Conservation (phyloP, 192 early-diverging fungal species). For the Phlyctochytrium arcticum region DNA sequence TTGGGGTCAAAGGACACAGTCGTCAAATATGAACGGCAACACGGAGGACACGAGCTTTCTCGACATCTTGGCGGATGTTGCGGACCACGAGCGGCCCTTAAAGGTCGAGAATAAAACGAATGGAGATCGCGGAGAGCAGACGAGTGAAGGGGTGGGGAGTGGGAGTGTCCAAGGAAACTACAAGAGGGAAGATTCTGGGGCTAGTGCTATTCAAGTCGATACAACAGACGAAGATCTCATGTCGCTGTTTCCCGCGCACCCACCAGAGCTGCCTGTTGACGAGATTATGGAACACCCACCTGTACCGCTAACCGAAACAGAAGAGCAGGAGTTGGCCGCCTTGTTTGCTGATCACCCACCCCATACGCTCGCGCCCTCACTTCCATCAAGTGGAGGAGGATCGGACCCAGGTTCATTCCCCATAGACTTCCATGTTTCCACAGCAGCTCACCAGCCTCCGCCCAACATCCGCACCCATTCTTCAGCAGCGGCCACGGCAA, state of each 20-base stretch:
- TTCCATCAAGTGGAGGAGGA: too few species aligned
- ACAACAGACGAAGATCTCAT: conserved; percentile 8
- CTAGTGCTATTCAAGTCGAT: neutral
- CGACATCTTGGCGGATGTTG: conserved; percentile 21
- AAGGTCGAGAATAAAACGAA: neutral
- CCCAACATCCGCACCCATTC: neutral
- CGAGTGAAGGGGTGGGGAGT: too few species aligned
- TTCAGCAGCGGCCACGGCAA: neutral
- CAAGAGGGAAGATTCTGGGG: too few species aligned
- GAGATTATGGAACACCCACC: neutral
- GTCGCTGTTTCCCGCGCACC: conserved; percentile 11
- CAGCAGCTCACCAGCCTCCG: neutral
- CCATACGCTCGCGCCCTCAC: too few species aligned
- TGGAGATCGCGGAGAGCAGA: neutral
- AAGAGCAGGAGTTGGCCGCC: conserved; percentile 21
- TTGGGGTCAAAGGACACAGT: too few species aligned
- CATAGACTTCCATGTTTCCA: too few species aligned
- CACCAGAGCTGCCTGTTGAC: neutral
- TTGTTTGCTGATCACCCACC: conserved; percentile 17
- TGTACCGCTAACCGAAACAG: neutral
- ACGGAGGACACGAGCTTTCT: conserved; percentile 14
- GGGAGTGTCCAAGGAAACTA: too few species aligned
- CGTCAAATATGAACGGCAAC: too few species aligned
- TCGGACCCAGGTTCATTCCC: too few species aligned
- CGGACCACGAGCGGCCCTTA: conserved; percentile 18